phyloP scores from a whole-genome alignment of 306 rosid genomes.

The Astragalus membranaceus region DNA sequence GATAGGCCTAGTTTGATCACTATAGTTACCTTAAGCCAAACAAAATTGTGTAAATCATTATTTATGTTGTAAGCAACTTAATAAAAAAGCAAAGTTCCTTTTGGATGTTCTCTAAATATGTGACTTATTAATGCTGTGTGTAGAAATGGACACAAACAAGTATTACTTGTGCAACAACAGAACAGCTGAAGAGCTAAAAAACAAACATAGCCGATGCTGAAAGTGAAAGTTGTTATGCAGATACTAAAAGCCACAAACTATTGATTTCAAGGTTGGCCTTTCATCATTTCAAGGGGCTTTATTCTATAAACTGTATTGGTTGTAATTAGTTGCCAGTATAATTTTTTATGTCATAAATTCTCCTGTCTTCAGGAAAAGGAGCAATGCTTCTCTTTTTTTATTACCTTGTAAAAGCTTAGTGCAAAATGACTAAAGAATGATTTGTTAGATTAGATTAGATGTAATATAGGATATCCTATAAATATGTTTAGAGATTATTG shows the following conservation, averaged over 20 bases:
- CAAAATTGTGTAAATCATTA: background rate
- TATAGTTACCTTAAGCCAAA: background rate
- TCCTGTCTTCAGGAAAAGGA: background rate
- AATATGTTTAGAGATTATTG: background rate
- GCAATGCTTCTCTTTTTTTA: background rate
- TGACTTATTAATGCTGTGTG: background rate
- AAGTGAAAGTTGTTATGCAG: background rate
- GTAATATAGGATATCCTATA: background rate
- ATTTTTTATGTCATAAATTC: background rate
- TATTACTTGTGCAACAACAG: constrained; percentile 1
- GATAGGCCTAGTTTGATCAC: background rate
- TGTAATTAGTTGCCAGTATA: background rate
- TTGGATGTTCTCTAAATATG: constrained; percentile 1
- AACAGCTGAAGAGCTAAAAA: constrained; percentile 5
- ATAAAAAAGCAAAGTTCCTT: background rate
- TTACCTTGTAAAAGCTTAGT: background rate
- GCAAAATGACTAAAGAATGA: background rate
- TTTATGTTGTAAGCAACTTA: background rate
- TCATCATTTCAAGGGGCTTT: constrained; percentile 22
- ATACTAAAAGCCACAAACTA: constrained; percentile 8
- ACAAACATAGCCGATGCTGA: constrained; percentile 23
- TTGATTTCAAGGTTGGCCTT: constrained; percentile 11
- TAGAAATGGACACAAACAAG: constrained; percentile 14
- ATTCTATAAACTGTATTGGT: background rate
- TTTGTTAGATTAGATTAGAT: background rate